A percentile compares a stretch with the other conserved stretches of the same genome.
phyloP scores from a whole-genome alignment of 2,329 filamentous ascomycete species.

The Leptographium wingfieldii region DNA sequence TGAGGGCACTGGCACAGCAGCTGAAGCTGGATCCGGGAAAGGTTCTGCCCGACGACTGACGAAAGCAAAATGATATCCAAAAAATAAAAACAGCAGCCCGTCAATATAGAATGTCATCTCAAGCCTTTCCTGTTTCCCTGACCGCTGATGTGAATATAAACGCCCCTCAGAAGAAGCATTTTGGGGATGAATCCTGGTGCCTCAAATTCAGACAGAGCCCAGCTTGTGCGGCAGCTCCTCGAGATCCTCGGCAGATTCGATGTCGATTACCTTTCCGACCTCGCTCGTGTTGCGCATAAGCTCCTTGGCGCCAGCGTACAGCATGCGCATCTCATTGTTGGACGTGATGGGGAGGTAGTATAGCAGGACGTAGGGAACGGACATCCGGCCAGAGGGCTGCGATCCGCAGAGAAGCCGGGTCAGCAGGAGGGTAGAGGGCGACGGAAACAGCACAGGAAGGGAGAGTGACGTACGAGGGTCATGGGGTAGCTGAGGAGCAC shows the following conservation, averaged over 20 bases:
- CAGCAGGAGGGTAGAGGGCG: neutral
- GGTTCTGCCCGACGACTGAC: conserved; percentile 29
- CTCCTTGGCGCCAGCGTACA: conserved; percentile 93
- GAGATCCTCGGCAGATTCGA: conserved; percentile 68
- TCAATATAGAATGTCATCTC: neutral
- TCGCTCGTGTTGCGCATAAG: conserved; percentile 88
- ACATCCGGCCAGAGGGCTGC: conserved; percentile 68
- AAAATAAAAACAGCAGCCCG: neutral
- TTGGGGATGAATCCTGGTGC: no score
- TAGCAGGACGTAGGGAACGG: conserved; percentile 85
- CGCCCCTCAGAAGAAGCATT: neutral
- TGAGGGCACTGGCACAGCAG: conserved; percentile 55
- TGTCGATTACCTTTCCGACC: conserved; percentile 77
- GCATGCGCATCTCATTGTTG: conserved; percentile 77
- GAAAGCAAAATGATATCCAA: conserved; percentile 13
- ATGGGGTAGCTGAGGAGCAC: conserved; percentile 84
- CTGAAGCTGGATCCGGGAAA: conserved; percentile 49
- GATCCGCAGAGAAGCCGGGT: neutral
- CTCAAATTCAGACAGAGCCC: conserved; percentile 17
- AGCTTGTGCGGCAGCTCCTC: conserved; percentile 64
- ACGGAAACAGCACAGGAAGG: neutral
- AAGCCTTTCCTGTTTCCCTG: neutral
- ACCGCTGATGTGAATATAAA: neutral
- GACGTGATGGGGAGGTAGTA: conserved; percentile 92
- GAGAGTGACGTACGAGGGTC: conserved; percentile 49